Conservation (phyloP, 1,284 basidiomycete species). For the Cryptococcus sp. region DNA sequence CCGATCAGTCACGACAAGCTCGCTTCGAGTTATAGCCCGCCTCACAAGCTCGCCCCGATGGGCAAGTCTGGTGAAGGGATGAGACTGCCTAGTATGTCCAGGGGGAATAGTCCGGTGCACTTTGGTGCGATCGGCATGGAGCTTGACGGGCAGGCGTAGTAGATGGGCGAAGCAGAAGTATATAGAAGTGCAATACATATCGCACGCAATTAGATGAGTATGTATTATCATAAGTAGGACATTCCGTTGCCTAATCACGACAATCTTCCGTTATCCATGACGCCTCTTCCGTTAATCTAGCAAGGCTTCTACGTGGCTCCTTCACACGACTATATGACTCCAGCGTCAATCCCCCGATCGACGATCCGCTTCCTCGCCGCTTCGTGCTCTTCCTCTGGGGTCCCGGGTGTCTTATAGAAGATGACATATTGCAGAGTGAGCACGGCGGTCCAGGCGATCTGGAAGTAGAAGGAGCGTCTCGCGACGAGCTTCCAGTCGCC, state of each 20-base stretch:
- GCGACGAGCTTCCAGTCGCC: conserved; percentile 36
- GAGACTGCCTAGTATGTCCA: conserved; percentile 18
- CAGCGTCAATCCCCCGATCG: conserved; percentile 16
- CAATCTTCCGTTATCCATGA: too few species aligned
- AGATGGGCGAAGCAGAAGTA: background rate
- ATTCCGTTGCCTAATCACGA: too few species aligned
- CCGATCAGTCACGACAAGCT: conserved; percentile 59
- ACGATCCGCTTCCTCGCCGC: conserved; percentile 35
- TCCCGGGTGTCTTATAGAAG: conserved; percentile 34
- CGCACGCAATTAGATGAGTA: too few species aligned
- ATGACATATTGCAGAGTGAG: conserved; percentile 31
- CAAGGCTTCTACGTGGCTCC: too few species aligned
- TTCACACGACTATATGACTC: background rate
- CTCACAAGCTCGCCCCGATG: conserved; percentile 40
- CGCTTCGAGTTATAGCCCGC: conserved; percentile 20
- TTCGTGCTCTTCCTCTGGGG: conserved; percentile 39
- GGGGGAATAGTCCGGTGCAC: conserved; percentile 22
- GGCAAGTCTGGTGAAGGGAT: conserved; percentile 16
- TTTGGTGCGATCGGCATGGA: conserved; percentile 18
- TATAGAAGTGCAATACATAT: background rate
- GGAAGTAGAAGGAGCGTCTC: conserved; percentile 39
- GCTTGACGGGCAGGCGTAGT: conserved; percentile 23
- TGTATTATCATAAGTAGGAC: too few species aligned
- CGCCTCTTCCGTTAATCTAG: too few species aligned
- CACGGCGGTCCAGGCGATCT: conserved; percentile 36